Conservation (phyloP, 306 rosid species). For the Dalbergia cultrata region DNA sequence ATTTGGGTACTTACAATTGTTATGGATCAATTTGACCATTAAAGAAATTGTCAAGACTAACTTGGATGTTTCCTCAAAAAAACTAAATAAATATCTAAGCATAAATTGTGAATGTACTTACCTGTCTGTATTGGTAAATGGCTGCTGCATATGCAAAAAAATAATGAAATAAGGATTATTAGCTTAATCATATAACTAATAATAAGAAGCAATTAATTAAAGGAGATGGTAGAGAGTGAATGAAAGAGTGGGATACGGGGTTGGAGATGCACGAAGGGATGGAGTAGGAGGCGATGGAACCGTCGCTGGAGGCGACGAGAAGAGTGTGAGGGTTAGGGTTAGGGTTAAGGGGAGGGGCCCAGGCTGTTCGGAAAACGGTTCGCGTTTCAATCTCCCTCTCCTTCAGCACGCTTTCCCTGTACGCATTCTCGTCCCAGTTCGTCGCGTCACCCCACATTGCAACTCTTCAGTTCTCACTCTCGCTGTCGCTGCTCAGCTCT, state of each 20-base stretch:
- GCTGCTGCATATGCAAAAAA: constrained; percentile 59
- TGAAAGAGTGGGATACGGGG: background rate
- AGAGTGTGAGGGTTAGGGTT: constrained; percentile 67
- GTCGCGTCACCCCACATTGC: constrained; percentile 81
- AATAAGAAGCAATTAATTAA: background rate
- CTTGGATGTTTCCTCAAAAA: no score
- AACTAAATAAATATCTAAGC: background rate
- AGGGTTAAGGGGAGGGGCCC: constrained; percentile 75
- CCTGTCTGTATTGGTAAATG: constrained; percentile 55
- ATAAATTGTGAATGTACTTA: constrained; percentile 46
- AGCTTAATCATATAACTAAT: background rate
- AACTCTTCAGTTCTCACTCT: background rate
- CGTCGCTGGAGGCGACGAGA: constrained; percentile 87
- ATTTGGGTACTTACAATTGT: no score
- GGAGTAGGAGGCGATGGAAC: constrained; percentile 81
- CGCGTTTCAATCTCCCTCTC: constrained; percentile 82
- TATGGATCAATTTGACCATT: no score
- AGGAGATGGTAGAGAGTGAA: background rate
- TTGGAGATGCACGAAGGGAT: constrained; percentile 60
- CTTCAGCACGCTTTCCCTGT: constrained; percentile 72
- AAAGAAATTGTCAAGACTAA: no score
- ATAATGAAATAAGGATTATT: constrained; percentile 2
- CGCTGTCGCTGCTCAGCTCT: background rate
- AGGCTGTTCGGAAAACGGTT: constrained; percentile 87
- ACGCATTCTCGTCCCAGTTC: constrained; percentile 86